Conservation (phyloP, 2,329 filamentous ascomycete genomes). For the Orbilia javanica region DNA sequence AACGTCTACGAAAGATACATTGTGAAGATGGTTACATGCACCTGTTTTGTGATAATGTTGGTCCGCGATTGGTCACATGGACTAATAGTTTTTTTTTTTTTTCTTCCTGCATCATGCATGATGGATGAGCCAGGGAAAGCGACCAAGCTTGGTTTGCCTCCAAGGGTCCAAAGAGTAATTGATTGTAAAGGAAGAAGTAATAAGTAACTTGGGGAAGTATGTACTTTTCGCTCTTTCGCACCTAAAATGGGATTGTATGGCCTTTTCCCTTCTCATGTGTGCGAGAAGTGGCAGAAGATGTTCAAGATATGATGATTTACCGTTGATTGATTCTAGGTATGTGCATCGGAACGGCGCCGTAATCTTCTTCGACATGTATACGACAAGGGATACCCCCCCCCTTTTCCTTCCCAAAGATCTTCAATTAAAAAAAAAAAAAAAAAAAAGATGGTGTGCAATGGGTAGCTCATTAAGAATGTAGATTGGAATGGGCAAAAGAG, state of each 20-base stretch:
- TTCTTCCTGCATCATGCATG: constrained; percentile 50
- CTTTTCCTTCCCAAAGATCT: background rate
- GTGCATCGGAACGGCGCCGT: constrained; percentile 22
- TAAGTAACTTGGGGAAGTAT: too few species aligned
- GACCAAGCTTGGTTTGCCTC: constrained; percentile 28
- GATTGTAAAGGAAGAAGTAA: too few species aligned
- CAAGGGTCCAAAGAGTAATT: constrained; percentile 45
- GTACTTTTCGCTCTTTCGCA: background rate
- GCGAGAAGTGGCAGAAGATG: background rate
- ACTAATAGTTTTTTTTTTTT: constrained; percentile 50
- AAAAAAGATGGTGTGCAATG: constrained; percentile 8
- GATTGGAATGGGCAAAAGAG: constrained; percentile 27
- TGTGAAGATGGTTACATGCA: constrained; percentile 30
- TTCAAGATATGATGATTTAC: background rate
- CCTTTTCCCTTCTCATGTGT: background rate
- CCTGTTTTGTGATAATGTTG: constrained; percentile 35
- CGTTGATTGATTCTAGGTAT: constrained; percentile 24
- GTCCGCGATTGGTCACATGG: constrained; percentile 58
- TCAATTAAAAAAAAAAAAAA: too few species aligned
- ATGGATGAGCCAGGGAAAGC: constrained; percentile 50
- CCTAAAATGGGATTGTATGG: background rate
- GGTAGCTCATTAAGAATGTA: constrained; percentile 19
- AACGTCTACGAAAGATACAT: constrained; percentile 38
- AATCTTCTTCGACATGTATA: constrained; percentile 27
- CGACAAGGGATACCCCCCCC: background rate